A percentile compares a stretch with the other conserved stretches of the same genome.
Evolutionary conservation across 768 basidiomycete genomes (phyloP).

Genomic region (Pulveroboletus sp.): DNA sequence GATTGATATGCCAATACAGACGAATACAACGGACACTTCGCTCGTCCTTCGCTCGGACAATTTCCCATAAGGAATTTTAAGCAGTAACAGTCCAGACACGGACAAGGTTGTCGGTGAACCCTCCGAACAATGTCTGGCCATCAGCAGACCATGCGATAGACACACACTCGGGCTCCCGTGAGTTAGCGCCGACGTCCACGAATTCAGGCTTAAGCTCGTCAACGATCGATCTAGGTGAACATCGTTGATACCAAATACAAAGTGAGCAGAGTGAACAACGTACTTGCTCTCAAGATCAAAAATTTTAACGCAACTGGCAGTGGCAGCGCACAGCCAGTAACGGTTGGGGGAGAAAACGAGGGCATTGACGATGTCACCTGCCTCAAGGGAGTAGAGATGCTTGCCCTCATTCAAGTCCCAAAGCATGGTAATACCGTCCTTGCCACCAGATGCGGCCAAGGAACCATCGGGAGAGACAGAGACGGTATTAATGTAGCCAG

Average conservation of each 20-base stretch:
- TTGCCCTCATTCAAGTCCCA: slow-evolving; percentile 99
- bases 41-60: slow-evolving; percentile 13
- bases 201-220: slow-evolving; percentile 98
- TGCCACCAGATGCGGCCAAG: slow-evolving; percentile 97
- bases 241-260: slow-evolving; percentile 1
- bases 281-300: slow-evolving; percentile 99
- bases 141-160: slow-evolving; percentile 99
- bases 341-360: slow-evolving; percentile 99
- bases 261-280: slow-evolving; percentile 33
- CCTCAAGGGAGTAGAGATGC: slow-evolving; percentile 99
- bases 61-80: slow-evolving; percentile 31
- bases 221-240: slow-evolving; percentile 75
- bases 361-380: slow-evolving; percentile 97
- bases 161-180: slow-evolving; percentile 86
- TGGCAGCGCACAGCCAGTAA: slow-evolving; percentile 99
- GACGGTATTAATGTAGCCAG: slow-evolving; percentile 97
- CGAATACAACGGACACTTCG: slow-evolving; percentile 14
- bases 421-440: slow-evolving; percentile 99
- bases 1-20: slow-evolving; percentile 27
- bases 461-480: slow-evolving; percentile 99
- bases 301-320: slow-evolving; percentile 96
- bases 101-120: slow-evolving; percentile 93
- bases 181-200: slow-evolving; percentile 66
- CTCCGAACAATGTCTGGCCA: slow-evolving; percentile 95
- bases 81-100: slow-evolving; percentile 85